Conservation (phyloP, 495 filamentous ascomycete genomes). For the Trichoderma virens region DNA sequence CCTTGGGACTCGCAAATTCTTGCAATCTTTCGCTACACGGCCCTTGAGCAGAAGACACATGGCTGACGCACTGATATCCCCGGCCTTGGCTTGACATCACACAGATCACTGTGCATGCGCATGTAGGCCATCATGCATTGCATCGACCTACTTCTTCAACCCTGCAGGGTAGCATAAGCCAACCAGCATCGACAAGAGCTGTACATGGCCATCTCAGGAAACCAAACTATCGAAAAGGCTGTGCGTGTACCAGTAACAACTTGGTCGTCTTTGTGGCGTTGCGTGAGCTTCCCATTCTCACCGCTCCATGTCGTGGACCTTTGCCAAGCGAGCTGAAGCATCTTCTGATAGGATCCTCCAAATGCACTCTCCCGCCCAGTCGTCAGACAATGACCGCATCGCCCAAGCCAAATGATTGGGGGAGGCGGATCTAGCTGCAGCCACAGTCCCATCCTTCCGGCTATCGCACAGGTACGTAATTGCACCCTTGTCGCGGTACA, state of each 20-base stretch:
- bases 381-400: conserved; percentile 3
- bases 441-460: not conserved
- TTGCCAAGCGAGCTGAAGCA: conserved; percentile 5
- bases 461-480: conserved; percentile 4
- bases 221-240: not conserved
- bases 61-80: not conserved
- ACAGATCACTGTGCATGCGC: conserved; percentile 9
- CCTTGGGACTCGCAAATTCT: too few species aligned
- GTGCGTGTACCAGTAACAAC: not conserved
- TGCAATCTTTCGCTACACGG: not conserved
- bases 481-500: not conserved
- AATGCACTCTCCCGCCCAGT: not conserved
- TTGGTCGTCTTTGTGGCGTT: not conserved
- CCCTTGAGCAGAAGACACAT: not conserved
- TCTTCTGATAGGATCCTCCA: not conserved
- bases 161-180: not conserved
- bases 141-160: not conserved
- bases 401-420: not conserved
- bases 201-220: not conserved
- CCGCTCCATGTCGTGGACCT: not conserved
- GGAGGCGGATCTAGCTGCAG: not conserved
- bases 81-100: not conserved
- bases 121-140: conserved; percentile 4
- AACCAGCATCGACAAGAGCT: not conserved
- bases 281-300: not conserved